Conservation (phyloP, 2,329 filamentous ascomycete species). For the Elsinoe ampelina region DNA sequence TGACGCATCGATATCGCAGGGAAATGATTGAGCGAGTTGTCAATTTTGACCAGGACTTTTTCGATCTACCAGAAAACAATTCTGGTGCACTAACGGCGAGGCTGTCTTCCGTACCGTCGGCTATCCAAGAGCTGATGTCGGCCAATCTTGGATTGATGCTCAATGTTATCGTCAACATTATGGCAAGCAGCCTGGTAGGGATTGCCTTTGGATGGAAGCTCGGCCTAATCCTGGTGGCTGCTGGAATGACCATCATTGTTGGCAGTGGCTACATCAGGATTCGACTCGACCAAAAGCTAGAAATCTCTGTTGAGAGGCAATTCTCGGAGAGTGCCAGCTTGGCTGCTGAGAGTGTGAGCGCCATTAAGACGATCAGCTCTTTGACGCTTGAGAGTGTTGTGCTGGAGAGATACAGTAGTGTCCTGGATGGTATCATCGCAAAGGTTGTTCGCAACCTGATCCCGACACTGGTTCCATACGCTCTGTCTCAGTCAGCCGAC, state of each 20-base stretch:
- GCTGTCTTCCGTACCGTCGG: constrained; percentile 41
- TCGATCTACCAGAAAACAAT: constrained; percentile 39
- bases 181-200: constrained; percentile 24
- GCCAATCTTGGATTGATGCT: constrained; percentile 33
- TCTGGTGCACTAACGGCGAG: constrained; percentile 40
- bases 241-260: constrained; percentile 27
- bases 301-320: constrained; percentile 22
- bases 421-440: constrained; percentile 22
- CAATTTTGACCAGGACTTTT: constrained; percentile 27
- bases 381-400: constrained; percentile 26
- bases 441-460: constrained; percentile 17
- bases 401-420: constrained; percentile 23
- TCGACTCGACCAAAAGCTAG: constrained; percentile 27
- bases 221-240: constrained; percentile 27
- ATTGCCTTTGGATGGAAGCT: constrained; percentile 31
- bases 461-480: constrained; percentile 22
- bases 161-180: constrained; percentile 26
- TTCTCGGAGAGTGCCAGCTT: constrained; percentile 28
- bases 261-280: constrained; percentile 28
- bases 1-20: constrained; percentile 28
- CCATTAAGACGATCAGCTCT: constrained; percentile 28
- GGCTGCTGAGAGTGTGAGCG: constrained; percentile 28
- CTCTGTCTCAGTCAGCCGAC: constrained; percentile 27
- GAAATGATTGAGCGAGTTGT: constrained; percentile 27
- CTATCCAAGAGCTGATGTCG: constrained; percentile 43